These are phyloP conservation scores for Aspergillus alliaceus DNA, from an alignment of 2,329 filamentous ascomycete genomes.

Conservation along the genomic window DNA sequence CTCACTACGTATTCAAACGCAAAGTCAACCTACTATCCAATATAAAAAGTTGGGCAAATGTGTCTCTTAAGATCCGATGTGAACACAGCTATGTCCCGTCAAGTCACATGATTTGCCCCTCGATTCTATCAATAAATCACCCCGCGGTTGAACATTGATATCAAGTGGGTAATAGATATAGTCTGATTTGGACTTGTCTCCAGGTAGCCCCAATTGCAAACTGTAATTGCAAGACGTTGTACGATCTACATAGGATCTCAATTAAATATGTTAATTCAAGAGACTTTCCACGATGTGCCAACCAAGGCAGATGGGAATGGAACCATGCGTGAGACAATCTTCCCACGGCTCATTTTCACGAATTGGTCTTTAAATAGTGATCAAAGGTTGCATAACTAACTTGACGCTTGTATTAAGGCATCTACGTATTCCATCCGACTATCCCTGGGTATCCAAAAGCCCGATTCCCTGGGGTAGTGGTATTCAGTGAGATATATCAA, in stretches of 20 bases:
- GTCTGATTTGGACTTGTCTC: not conserved
- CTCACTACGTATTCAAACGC: no score
- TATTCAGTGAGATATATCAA: conserved; percentile 96
- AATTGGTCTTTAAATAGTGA: not conserved
- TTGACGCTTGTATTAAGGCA: conserved; percentile 55
- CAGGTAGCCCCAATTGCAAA: not conserved
- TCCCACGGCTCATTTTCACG: not conserved
- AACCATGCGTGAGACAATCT: conserved; percentile 34
- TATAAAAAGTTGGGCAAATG: no score
- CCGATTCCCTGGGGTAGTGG: conserved; percentile 81
- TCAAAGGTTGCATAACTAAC: conserved; percentile 1
- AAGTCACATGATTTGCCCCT: no score
- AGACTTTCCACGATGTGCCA: conserved; percentile 37
- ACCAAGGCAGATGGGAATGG: conserved; percentile 40
- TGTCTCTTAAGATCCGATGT: no score
- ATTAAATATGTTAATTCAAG: conserved; percentile 36
- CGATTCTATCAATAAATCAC: conserved; percentile 20
- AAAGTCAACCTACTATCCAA: no score
- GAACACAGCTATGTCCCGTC: no score
- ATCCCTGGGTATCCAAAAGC: conserved; percentile 85
- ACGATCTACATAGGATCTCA: not conserved
- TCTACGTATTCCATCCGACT: conserved; percentile 84
- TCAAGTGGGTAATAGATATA: not conserved
- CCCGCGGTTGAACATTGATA: not conserved
- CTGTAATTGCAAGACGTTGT: not conserved